Conservation (phyloP, 75 land plant species). For the Larix kaempferi region DNA sequence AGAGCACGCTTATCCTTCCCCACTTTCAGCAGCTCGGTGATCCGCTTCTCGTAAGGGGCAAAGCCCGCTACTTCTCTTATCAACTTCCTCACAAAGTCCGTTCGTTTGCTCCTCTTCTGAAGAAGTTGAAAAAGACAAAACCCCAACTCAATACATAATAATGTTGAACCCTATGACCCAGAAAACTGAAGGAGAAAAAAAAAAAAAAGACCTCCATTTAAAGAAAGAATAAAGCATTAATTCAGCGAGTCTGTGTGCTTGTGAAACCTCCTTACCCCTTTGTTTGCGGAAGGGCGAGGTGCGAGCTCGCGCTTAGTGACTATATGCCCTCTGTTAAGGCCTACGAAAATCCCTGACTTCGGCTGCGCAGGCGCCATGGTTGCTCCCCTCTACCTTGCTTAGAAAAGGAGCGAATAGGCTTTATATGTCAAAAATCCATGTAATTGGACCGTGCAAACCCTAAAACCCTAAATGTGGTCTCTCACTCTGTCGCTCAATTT, state of each 20-base stretch:
- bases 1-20: constrained; percentile 92
- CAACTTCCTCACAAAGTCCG: constrained; percentile 65
- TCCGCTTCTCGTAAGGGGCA: constrained; percentile 96
- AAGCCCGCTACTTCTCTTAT: constrained; percentile 95
- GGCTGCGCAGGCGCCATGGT: constrained; percentile 81
- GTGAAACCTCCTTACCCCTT: constrained; percentile 49
- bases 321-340: constrained; percentile 74
- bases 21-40: constrained; percentile 88
- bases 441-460: no score
- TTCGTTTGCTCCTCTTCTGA: constrained; percentile 75
- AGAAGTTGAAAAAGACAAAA: neutral
- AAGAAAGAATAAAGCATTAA: neutral
- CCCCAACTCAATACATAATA: neutral
- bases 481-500: no score
- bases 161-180: neutral
- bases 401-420: no score
- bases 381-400: neutral
- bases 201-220: no score
- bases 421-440: no score
- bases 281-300: constrained; percentile 73
- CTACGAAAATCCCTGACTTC: constrained; percentile 69
- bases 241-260: neutral
- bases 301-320: constrained; percentile 71
- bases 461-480: no score
- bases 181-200: no score